Percentiles rank a stretch among this genome's conserved stretches.
Evolutionary conservation across 495 filamentous ascomycete genomes (phyloP).

Genomic region (Parachaetomium inaequale): DNA sequence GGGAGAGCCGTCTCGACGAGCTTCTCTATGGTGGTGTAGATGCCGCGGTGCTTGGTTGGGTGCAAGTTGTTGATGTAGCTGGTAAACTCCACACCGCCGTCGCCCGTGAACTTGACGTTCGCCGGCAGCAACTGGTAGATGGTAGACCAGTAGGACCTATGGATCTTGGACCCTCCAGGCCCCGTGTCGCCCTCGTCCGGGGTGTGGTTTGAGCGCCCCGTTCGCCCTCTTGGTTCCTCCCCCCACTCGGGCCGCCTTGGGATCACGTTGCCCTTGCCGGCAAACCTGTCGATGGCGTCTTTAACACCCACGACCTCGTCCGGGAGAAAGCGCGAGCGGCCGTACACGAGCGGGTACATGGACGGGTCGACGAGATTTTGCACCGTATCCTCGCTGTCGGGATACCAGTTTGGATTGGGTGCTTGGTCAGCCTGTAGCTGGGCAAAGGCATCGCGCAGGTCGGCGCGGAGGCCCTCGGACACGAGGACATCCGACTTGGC

Average conservation of each 20-base stretch:
- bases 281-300: slow-evolving; percentile 32
- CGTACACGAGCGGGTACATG: slow-evolving; percentile 57
- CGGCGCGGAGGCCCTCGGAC: slow-evolving; percentile 10
- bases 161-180: too few species aligned
- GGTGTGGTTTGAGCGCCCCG: too few species aligned
- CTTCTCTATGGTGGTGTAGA: slow-evolving; percentile 55
- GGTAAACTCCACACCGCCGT: slow-evolving; percentile 61
- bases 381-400: slow-evolving; percentile 52
- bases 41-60: slow-evolving; percentile 42
- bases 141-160: slow-evolving; percentile 39
- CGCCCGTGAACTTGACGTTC: slow-evolving; percentile 44
- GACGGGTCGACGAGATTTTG: slow-evolving; percentile 61
- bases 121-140: slow-evolving; percentile 61
- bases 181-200: too few species aligned
- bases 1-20: slow-evolving; percentile 50
- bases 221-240: background rate
- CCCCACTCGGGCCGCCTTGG: slow-evolving; percentile 19
- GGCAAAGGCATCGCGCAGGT: slow-evolving; percentile 24
- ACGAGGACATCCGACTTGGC: slow-evolving; percentile 34
- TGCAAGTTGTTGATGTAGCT: slow-evolving; percentile 67
- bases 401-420: slow-evolving; percentile 56
- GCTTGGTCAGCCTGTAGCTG: slow-evolving; percentile 43
- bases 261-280: slow-evolving; percentile 30
- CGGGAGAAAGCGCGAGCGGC: slow-evolving; percentile 8
- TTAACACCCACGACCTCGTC: slow-evolving; percentile 33